Base-by-base conservation (phyloP, 306 rosid genomes). In the Quercus cerris region DNA sequence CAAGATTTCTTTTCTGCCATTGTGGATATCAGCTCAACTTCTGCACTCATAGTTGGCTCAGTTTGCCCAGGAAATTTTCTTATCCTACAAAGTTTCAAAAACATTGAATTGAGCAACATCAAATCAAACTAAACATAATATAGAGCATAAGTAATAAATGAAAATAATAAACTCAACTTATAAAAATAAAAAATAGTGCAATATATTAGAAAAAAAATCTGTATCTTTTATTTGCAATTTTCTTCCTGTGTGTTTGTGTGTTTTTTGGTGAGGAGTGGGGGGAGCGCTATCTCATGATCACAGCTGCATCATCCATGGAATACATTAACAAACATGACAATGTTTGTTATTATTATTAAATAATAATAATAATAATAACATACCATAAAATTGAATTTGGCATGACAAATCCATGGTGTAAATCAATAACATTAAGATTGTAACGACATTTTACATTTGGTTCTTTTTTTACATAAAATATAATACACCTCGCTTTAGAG, bases 1-100 rank as follows among this genome's bases (percentile, higher is more conserved):
- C 94, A 90, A 68, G 98, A 89, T 74, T 96, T 96, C 89, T 94
- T 95, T 82, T 96, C 98, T 38, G 93, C 78, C 82, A 96, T 93
- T 1, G 98, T 93, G 59, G 99, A 96, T 87, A 96, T 93, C 85
- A 96, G 93, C 92, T 96, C 99, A 77, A 96, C 87, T 85, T 96
- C 99, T 81, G 99, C 99, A 78, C 99, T 96, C 92, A 96, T 83
- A 38, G 99, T 96, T 76, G 99, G 94, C 83, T 91, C 97, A 10
- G 99, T 96, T 85, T 96, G 98, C 63, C 99, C 97, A 2, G 98
- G 99, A 83, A 93, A 96, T 78, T 96, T 93, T 79, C 94, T 87
- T 82, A 96, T 93, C 89, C 98, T 93, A 73, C 23, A 82, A 71
- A 51, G 19, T 25, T 35, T 14, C 13, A 14, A 6, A 27, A 27